Base-by-base conservation (phyloP, 75 land plant genomes). In the Selaginella tamariscina region DNA sequence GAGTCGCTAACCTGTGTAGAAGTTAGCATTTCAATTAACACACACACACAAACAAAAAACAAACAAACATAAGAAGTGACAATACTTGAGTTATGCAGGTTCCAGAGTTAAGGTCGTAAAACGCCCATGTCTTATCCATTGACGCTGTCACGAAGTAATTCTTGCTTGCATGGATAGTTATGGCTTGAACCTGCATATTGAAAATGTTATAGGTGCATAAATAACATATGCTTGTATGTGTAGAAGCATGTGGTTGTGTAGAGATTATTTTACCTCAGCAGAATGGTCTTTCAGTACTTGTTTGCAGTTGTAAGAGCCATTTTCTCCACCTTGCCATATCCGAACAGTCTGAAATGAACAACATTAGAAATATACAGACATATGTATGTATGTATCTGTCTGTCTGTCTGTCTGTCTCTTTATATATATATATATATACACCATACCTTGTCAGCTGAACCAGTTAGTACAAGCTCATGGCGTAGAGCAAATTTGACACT, bases 91-190 rank as follows among this genome's bases (percentile, higher is more conserved):
- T 49, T 32, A 85, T 75, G 68, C 98, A 94, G 24, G 74, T 32
- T 28, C 96, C 98, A 60, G 86, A 67, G 13, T 87, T 39, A 33
- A 94, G 79, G 74, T 94, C 98, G 66, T 94, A 94, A 33, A 94
- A 94, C 76, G 87, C 89, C 98, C 98, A 94, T 54, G 92, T 83
- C 26, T 76, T 82, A 68, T 94, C 98, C 31, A 82, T 68, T 55
- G 96, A 89, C 70, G 96, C 91, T 33, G 96, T 85, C 32, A 94
- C 98, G 70, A 87, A 87, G 74, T 87, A 94, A 27, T 87, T 85
- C 64, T 87, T 77, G n/a, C 96, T 94, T 31, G 98, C 91, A 75
- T 94, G 98, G 49, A 94, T 79, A 0, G 98, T 83, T 2, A 94
- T 91, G 39, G 98, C 96, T 81, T 82, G 80, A 22, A 94, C 96